These are phyloP conservation scores for Lentinus tigrinus DNA, from an alignment of 768 basidiomycete genomes.

Conservation along the genomic window DNA sequence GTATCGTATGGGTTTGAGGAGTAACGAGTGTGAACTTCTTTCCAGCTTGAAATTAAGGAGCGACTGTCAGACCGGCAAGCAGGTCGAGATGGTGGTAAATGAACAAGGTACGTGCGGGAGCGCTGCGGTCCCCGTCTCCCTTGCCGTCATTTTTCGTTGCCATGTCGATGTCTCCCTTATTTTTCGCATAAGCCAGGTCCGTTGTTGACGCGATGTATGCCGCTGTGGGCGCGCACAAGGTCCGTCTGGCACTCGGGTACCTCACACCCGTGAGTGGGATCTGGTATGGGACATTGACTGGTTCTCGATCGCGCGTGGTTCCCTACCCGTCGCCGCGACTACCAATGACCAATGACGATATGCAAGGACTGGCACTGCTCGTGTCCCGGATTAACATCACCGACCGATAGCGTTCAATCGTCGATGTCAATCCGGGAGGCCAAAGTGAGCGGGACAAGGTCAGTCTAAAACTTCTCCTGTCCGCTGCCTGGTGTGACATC, in stretches of 20 bases:
- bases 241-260: no score
- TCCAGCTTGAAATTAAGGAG: slow-evolving; percentile 4
- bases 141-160: slow-evolving; percentile 10
- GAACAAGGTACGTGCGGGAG: slow-evolving; percentile 2
- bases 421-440: no score
- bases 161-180: slow-evolving; percentile 15
- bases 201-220: neutral
- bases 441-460: no score
- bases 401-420: no score
- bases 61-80: slow-evolving; percentile 5
- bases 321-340: no score
- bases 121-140: neutral
- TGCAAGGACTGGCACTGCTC: no score
- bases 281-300: neutral
- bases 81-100: slow-evolving; percentile 10
- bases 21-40: slow-evolving; percentile 1
- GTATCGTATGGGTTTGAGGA: neutral
- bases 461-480: no score
- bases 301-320: no score
- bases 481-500: no score
- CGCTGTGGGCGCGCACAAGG: neutral
- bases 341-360: no score
- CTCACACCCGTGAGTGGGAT: neutral
- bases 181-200: neutral
- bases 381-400: no score